Conservation (phyloP, 345 rosid genomes). For the Bruguiera sexangula region DNA sequence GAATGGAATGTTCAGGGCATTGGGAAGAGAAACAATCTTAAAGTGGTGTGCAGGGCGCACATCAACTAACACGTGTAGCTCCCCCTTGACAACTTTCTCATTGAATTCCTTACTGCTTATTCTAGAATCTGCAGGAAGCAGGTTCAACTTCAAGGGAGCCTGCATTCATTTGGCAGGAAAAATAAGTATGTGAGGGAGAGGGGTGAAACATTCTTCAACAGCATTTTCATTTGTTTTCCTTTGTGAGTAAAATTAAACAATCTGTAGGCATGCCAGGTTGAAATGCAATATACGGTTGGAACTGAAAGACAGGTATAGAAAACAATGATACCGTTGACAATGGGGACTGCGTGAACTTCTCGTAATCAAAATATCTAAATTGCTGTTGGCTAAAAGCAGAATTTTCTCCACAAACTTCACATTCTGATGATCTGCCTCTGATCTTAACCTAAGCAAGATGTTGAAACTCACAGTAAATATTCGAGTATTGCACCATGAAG, state of each 20-base stretch:
- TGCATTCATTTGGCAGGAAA: conserved; percentile 17
- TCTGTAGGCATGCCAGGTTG: background rate
- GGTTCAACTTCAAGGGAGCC: conserved; percentile 58
- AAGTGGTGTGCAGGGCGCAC: conserved; percentile 88
- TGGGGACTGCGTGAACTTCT: conserved; percentile 79
- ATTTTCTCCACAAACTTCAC: conserved; percentile 75
- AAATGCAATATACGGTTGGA: background rate
- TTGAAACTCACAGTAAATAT: conserved; percentile 5
- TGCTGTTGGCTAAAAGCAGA: conserved; percentile 45
- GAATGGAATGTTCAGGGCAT: conserved; percentile 69
- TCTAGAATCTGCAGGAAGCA: conserved; percentile 55
- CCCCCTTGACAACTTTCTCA: conserved; percentile 43
- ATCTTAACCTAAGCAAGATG: conserved; percentile 62
- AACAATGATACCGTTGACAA: conserved; percentile 42
- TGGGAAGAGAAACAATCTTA: conserved; percentile 77
- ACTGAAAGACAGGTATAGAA: background rate
- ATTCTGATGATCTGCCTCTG: conserved; percentile 65
- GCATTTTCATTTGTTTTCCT: background rate
- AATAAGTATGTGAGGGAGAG: background rate
- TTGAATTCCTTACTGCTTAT: conserved; percentile 60
- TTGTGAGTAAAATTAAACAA: background rate
- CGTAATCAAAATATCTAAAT: conserved; percentile 77
- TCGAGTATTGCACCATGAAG: background rate
- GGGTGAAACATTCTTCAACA: background rate
- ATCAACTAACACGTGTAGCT: conserved; percentile 58